These are phyloP conservation scores for Penicillium maclennaniae DNA, from an alignment of 495 filamentous ascomycete species.

Conservation along the genomic window DNA sequence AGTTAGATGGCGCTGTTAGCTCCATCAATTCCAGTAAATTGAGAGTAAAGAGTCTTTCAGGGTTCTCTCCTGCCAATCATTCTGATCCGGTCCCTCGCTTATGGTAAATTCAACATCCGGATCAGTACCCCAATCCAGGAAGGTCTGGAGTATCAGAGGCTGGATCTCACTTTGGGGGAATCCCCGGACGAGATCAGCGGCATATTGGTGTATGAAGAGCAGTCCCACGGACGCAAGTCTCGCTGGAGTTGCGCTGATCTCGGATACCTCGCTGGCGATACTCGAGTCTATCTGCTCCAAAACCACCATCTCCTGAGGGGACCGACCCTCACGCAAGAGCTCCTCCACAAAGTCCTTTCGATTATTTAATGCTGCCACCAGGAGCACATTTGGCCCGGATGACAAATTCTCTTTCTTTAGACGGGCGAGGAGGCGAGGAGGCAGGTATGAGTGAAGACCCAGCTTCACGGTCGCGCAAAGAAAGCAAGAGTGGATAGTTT, in stretches of 20 bases:
- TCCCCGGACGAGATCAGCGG: too few relatives aligned
- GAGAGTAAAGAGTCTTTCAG: background rate
- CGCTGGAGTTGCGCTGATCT: background rate
- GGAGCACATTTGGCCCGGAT: background rate
- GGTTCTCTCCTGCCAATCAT: background rate
- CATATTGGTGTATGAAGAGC: background rate
- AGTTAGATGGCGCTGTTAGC: background rate
- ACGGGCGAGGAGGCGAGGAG: background rate
- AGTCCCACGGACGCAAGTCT: background rate
- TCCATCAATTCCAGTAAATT: background rate
- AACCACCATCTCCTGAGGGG: background rate
- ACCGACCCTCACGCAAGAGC: background rate
- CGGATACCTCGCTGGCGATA: background rate
- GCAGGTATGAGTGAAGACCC: background rate
- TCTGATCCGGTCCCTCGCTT: background rate
- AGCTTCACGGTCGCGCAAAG: background rate
- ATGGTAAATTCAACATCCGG: background rate
- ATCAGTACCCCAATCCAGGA: too few relatives aligned
- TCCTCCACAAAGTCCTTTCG: background rate
- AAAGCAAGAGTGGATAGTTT: too few relatives aligned
- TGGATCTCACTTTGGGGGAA: too few relatives aligned
- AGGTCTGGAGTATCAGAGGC: too few relatives aligned
- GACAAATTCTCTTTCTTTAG: background rate
- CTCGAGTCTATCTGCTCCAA: background rate
- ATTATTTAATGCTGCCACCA: background rate